phyloP scores from a whole-genome alignment of 169 alveolate genomes.

The Cyclospora cayetanensis region DNA sequence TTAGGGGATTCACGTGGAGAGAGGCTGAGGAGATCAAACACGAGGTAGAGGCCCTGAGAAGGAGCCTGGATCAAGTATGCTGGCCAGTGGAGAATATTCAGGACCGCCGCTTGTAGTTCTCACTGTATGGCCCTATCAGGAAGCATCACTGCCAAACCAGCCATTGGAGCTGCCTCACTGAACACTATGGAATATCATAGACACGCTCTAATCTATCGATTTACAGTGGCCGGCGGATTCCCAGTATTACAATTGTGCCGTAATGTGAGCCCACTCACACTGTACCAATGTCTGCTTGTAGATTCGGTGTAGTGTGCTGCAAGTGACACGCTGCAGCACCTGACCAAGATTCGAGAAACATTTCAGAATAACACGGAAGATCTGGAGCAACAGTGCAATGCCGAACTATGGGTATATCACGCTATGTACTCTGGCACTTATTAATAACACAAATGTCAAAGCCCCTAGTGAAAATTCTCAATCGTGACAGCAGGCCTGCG shows the following conservation, averaged over 20 bases:
- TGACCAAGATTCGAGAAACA: constrained; percentile 61
- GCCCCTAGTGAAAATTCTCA: background rate
- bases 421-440: background rate
- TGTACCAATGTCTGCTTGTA: too few relatives aligned
- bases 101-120: too few relatives aligned
- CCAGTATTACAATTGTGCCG: too few relatives aligned
- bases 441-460: background rate
- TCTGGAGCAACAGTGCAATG: constrained; percentile 74
- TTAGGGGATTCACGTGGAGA: background rate
- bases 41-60: constrained; percentile 28
- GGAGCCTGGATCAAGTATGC: constrained; percentile 22
- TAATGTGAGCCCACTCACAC: too few relatives aligned
- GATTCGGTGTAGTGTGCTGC: background rate
- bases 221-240: too few relatives aligned
- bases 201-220: too few relatives aligned
- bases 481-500: too few relatives aligned
- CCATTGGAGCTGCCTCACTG: too few relatives aligned
- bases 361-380: constrained; percentile 75
- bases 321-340: constrained; percentile 46
- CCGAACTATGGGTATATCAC: background rate
- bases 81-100: too few relatives aligned
- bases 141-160: too few relatives aligned
- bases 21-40: constrained; percentile 30
- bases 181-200: too few relatives aligned
- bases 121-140: too few relatives aligned